Evolutionary conservation across 176 grass and related monocot species (phyloP).

Genomic region (Carex cristatella): DNA sequence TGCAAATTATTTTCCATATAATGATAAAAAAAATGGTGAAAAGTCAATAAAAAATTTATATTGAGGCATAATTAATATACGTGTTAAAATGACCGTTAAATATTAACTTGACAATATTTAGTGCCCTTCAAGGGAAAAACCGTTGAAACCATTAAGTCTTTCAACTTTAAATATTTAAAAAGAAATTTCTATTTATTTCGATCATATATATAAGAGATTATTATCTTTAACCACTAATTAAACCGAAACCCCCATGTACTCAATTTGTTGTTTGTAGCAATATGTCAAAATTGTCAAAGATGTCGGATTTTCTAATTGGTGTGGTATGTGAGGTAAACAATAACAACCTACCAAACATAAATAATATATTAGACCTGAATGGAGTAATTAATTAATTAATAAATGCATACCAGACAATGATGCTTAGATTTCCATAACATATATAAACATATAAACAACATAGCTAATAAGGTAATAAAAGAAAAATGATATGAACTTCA

Average conservation of each 20-base stretch:
- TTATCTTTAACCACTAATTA: too few relatives aligned
- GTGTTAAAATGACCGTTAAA: not conserved
- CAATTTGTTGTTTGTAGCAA: not conserved
- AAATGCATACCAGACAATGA: not conserved
- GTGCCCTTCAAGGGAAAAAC: too few relatives aligned
- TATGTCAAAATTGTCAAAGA: not conserved
- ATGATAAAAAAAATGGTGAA: not conserved
- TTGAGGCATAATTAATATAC: not conserved
- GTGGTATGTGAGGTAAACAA: not conserved
- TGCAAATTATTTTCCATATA: not conserved
- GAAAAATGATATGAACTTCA: too few relatives aligned
- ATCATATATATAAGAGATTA: too few relatives aligned
- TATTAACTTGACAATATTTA: not conserved
- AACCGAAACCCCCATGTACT: not conserved
- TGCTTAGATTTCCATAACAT: not conserved
- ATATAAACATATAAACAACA: too few relatives aligned
- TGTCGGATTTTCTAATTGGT: not conserved
- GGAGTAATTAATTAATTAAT: not conserved
- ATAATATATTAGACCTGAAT: not conserved
- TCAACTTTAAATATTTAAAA: too few relatives aligned
- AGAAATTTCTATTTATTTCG: too few relatives aligned
- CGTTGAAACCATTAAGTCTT: too few relatives aligned
- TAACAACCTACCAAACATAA: not conserved
- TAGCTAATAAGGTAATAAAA: too few relatives aligned
- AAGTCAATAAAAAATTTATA: not conserved